Conservation (phyloP, 78 protist genomes). For the Corallochytrium limacisporum region DNA sequence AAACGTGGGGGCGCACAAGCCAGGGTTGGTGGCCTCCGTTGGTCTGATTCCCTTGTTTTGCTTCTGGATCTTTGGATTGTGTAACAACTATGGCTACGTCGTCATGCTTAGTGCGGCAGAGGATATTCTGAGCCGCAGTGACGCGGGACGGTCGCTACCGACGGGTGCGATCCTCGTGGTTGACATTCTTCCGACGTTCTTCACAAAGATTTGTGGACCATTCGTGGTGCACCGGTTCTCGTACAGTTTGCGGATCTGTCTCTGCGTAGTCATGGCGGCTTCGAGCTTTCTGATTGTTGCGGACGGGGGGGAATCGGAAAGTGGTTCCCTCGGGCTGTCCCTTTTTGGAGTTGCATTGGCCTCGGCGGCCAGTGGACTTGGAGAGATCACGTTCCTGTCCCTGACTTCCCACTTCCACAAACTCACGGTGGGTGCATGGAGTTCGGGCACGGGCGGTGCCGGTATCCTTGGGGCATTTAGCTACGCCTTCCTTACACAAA, state of each 20-base stretch:
- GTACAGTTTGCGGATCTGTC: neutral
- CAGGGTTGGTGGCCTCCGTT: no score
- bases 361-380: neutral
- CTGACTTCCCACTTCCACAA: neutral
- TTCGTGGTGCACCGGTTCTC: conserved; percentile 6
- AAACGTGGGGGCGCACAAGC: no score
- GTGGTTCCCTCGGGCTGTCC: no score
- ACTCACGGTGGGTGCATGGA: neutral
- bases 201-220: neutral
- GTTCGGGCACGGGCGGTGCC: neutral
- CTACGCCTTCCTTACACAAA: neutral
- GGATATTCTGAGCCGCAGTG: neutral
- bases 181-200: conserved; percentile 6
- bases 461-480: neutral
- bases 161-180: neutral
- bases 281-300: neutral
- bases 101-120: conserved; percentile 15
- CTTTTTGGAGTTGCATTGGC: conserved; percentile 4
- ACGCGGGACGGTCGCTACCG: neutral
- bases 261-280: neutral
- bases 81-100: conserved; percentile 7
- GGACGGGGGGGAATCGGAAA: no score
- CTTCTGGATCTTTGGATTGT: conserved; percentile 5
- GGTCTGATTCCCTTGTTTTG: no score
- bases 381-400: conserved; percentile 25